Conservation (phyloP, 2,329 filamentous ascomycete species). For the Aureobasidium pullulans region DNA sequence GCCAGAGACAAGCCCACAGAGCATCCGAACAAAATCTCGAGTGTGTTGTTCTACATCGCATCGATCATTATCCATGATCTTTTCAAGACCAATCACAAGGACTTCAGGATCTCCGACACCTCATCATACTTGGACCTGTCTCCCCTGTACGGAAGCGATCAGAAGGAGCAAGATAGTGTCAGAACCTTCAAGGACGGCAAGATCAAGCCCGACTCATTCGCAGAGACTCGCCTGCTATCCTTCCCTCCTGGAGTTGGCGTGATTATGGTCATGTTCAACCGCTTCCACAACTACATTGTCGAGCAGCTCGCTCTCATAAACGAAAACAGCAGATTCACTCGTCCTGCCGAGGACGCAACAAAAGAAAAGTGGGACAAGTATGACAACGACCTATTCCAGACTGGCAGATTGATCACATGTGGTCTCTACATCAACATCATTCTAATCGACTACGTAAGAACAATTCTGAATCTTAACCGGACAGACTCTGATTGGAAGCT, state of each 20-base stretch:
- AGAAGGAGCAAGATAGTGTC: slow-evolving; percentile 58
- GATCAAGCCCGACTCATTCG: slow-evolving; percentile 64
- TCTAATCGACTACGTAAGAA: slow-evolving; percentile 47
- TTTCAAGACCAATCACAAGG: slow-evolving; percentile 57
- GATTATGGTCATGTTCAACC: slow-evolving; percentile 60
- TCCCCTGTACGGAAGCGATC: slow-evolving; percentile 65
- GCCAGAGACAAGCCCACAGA: slow-evolving; percentile 54
- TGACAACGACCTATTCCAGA: slow-evolving; percentile 46
- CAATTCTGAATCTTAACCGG: slow-evolving; percentile 42
- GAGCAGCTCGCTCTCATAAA: slow-evolving; percentile 78
- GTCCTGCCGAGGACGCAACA: slow-evolving; percentile 48
- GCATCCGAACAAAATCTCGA: slow-evolving; percentile 66
- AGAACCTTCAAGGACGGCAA: slow-evolving; percentile 59
- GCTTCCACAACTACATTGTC: slow-evolving; percentile 81
- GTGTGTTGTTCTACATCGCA: slow-evolving; percentile 67
- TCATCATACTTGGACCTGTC: slow-evolving; percentile 70
- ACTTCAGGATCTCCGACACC: slow-evolving; percentile 57
- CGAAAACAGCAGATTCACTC: slow-evolving; percentile 69
- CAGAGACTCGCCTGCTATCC: slow-evolving; percentile 55
- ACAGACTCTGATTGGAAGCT: slow-evolving; percentile 38
- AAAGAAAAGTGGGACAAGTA: slow-evolving; percentile 26
- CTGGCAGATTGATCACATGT: slow-evolving; percentile 44
- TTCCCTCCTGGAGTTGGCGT: slow-evolving; percentile 64
- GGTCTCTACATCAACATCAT: slow-evolving; percentile 49
- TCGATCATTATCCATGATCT: slow-evolving; percentile 58